These are phyloP conservation scores for Amoebophrya sp. DNA, from an alignment of 169 alveolate genomes.

Conservation along the genomic window DNA sequence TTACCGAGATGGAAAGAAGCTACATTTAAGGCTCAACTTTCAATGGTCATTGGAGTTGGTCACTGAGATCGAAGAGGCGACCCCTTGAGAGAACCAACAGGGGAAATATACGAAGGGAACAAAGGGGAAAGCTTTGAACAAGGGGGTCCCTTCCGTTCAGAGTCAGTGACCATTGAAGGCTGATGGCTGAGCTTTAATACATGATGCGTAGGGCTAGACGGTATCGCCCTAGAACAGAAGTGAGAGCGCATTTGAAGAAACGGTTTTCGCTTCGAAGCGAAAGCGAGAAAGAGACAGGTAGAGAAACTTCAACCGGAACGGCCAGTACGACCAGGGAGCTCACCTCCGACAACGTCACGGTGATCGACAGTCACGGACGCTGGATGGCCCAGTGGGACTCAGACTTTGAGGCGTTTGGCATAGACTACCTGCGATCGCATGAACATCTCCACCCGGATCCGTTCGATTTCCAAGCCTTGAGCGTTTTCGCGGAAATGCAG, in stretches of 20 bases:
- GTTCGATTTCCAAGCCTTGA: background rate
- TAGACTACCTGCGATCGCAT: background rate
- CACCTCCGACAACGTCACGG: background rate
- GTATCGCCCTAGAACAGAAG: background rate
- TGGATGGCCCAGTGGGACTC: background rate
- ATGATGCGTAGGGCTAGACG: no score
- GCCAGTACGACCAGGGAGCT: background rate
- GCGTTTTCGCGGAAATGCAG: background rate
- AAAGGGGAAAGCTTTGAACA: no score
- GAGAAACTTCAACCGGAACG: background rate
- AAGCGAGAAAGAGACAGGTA: background rate
- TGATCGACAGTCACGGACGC: background rate
- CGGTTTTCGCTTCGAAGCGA: background rate
- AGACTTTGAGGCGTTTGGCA: background rate
- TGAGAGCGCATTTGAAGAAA: background rate
- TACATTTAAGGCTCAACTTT: no score
- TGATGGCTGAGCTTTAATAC: no score
- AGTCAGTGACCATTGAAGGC: no score
- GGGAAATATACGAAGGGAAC: no score
- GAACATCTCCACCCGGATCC: slow-evolving; percentile 1
- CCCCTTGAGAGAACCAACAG: no score
- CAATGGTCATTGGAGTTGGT: no score
- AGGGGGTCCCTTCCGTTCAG: no score
- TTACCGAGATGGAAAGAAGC: background rate
- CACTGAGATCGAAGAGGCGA: no score